phyloP scores from a whole-genome alignment of 345 rosid species.

The Bretschneidera sinensis region DNA sequence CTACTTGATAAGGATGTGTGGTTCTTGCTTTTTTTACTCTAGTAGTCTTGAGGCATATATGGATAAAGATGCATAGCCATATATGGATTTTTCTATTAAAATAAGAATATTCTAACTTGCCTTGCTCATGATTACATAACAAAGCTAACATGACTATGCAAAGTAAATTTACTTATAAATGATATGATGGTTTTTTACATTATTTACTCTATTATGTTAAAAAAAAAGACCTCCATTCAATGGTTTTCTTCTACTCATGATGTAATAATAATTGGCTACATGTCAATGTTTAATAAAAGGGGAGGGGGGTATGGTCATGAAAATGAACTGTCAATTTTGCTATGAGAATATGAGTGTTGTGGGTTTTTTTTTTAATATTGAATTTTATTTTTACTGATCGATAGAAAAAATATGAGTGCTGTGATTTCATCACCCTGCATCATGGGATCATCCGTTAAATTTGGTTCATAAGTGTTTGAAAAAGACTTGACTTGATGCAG shows the following conservation, averaged over 20 bases:
- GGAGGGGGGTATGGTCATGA: neutral
- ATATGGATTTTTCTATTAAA: neutral
- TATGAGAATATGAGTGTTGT: neutral
- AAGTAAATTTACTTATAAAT: constrained; percentile 19
- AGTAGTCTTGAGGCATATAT: no score
- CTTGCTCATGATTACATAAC: constrained; percentile 4
- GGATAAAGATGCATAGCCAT: no score
- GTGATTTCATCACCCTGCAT: neutral
- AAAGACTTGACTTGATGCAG: constrained; percentile 36
- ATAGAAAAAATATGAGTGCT: neutral
- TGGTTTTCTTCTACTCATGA: neutral
- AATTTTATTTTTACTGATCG: no score
- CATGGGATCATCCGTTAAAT: neutral
- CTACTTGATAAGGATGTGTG: constrained; percentile 88
- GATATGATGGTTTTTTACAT: neutral
- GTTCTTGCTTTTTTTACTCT: constrained; percentile 17
- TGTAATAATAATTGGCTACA: neutral
- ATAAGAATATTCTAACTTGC: neutral
- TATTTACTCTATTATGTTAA: no score
- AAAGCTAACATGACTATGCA: constrained; percentile 12
- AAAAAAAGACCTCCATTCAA: no score
- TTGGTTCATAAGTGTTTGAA: constrained; percentile 4
- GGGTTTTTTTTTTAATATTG: no score
- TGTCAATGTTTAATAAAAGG: no score
- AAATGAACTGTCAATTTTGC: neutral